These are phyloP conservation scores for Hypoxylon sp. DNA, from an alignment of 2,329 filamentous ascomycete species.

Conservation along the genomic window DNA sequence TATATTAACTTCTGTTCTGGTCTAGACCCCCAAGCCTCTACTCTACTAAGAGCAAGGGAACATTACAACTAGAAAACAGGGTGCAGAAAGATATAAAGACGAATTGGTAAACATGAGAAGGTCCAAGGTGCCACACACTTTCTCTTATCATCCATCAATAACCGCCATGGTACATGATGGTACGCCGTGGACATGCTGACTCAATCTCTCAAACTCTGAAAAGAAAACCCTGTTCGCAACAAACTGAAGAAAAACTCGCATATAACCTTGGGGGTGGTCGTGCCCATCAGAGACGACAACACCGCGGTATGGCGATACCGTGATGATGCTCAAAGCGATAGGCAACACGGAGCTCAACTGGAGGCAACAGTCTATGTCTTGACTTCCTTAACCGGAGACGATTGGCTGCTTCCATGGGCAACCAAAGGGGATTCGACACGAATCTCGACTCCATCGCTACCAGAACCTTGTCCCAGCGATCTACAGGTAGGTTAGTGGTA, in stretches of 20 bases:
- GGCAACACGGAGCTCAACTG: conserved; percentile 7
- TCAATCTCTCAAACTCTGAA: conserved; percentile 44
- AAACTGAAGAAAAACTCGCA: conserved; percentile 22
- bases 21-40: conserved; percentile 45
- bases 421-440: conserved; percentile 61
- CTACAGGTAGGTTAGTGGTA: conserved; percentile 13
- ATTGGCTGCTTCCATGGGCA: conserved; percentile 59
- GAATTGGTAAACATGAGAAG: conserved; percentile 47
- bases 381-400: conserved; percentile 62
- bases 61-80: conserved; percentile 37
- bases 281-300: conserved; percentile 37
- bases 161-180: conserved; percentile 24
- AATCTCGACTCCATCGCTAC: conserved; percentile 67
- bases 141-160: conserved; percentile 40
- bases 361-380: conserved; percentile 49
- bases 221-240: conserved; percentile 41
- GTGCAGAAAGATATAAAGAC: conserved; percentile 45
- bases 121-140: conserved; percentile 28
- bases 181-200: conserved; percentile 44
- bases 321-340: conserved; percentile 46
- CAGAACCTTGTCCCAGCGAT: conserved; percentile 60
- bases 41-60: conserved; percentile 41
- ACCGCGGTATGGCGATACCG: conserved; percentile 43
- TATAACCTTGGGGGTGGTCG: conserved; percentile 33
- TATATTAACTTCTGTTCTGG: conserved; percentile 47